Conservation (phyloP, 1,139 yeast genomes). For the Entelexis paramagnoliae region DNA sequence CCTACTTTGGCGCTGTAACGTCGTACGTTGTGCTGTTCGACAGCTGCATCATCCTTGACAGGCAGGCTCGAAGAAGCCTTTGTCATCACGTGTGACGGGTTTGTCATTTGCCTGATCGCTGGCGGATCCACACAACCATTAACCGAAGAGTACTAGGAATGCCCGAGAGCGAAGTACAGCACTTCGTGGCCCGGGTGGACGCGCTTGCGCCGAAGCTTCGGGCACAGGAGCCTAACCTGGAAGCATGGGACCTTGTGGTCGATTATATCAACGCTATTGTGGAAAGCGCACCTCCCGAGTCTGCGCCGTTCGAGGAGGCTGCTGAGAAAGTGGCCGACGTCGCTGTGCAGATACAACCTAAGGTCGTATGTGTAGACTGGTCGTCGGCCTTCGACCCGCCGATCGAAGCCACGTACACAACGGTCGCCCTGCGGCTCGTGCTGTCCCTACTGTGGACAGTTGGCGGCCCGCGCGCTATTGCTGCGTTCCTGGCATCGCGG, state of each 20-base stretch:
- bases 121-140: slow-evolving; percentile 1
- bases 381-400: not conserved
- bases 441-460: slow-evolving; percentile 11
- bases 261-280: not conserved
- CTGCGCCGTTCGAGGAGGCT: not conserved
- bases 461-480: slow-evolving; percentile 15
- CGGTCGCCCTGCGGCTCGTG: slow-evolving; percentile 2
- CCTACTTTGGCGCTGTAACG: not conserved
- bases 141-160: slow-evolving; percentile 8
- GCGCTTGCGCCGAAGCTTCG: slow-evolving; percentile 7
- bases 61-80: not conserved
- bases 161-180: slow-evolving; percentile 10
- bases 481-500: slow-evolving; percentile 7
- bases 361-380: slow-evolving; percentile 12
- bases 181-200: slow-evolving; percentile 6
- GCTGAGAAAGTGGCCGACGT: not conserved
- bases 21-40: no score
- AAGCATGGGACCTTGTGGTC: not conserved
- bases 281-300: not conserved
- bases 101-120: slow-evolving; percentile 5
- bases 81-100: not conserved
- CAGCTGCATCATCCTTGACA: no score
- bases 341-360: slow-evolving; percentile 10
- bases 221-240: slow-evolving; percentile 2
- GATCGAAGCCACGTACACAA: slow-evolving; percentile 1